Evolutionary conservation across 805 yeast species (phyloP).

Genomic region (Metschnikowia rubicola): DNA sequence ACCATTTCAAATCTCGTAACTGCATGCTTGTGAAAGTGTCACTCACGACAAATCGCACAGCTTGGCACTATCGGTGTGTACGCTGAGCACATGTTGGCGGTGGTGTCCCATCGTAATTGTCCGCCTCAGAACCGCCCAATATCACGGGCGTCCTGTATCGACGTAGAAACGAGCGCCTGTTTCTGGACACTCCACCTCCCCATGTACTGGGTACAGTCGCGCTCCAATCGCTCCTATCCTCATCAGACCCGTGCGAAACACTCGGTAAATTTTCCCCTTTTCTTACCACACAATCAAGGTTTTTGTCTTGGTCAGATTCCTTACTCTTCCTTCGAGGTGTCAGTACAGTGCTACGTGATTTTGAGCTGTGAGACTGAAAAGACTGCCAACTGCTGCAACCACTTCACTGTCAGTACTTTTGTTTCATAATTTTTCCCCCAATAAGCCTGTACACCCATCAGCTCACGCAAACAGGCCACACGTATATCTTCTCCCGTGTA

Average conservation of each 20-base stretch:
- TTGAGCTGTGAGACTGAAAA: too few relatives aligned
- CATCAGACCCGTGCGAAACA: neutral
- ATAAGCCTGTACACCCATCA: constrained; percentile 10
- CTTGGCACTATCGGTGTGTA: too few relatives aligned
- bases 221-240: neutral
- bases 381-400: too few relatives aligned
- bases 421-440: neutral
- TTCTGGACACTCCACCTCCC: neutral
- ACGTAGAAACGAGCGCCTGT: neutral
- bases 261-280: too few relatives aligned
- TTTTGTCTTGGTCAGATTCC: too few relatives aligned
- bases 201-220: neutral
- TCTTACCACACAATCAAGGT: too few relatives aligned
- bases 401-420: neutral
- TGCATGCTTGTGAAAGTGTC: neutral
- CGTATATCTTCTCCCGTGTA: neutral
- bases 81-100: neutral
- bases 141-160: neutral
- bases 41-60: neutral
- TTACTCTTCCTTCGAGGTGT: too few relatives aligned
- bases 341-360: too few relatives aligned
- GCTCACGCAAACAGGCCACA: constrained; percentile 9
- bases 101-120: neutral
- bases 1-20: too few relatives aligned
- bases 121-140: constrained; percentile 1